These are phyloP conservation scores for Emydomyces testavorans DNA, from an alignment of 2,329 filamentous ascomycete species.

Conservation along the genomic window DNA sequence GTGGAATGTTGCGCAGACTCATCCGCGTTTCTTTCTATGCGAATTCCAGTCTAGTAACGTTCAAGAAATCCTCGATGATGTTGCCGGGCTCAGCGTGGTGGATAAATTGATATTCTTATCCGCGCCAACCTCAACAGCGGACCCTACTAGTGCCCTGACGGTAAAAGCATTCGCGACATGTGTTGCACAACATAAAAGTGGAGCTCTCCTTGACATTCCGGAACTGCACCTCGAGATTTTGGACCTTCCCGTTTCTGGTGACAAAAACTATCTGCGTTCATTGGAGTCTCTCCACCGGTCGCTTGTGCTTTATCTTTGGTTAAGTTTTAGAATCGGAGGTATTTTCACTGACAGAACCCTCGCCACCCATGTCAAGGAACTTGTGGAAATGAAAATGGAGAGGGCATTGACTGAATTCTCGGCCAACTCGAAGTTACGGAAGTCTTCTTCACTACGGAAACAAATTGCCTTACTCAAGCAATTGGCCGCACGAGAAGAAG, in stretches of 20 bases:
- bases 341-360: constrained; percentile 65
- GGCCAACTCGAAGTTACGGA: constrained; percentile 32
- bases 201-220: constrained; percentile 58
- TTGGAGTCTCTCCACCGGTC: constrained; percentile 72
- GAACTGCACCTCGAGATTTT: constrained; percentile 62
- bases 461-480: constrained; percentile 31
- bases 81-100: constrained; percentile 52
- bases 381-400: constrained; percentile 68
- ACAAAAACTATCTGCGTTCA: constrained; percentile 49
- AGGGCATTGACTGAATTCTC: constrained; percentile 49
- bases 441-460: constrained; percentile 27
- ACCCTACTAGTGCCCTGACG: constrained; percentile 34
- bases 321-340: constrained; percentile 77
- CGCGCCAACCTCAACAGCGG: constrained; percentile 53
- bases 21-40: constrained; percentile 60
- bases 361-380: constrained; percentile 64
- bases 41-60: constrained; percentile 48
- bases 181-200: constrained; percentile 55
- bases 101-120: constrained; percentile 68
- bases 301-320: constrained; percentile 80
- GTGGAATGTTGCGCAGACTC: constrained; percentile 54
- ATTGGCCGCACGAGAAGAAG: constrained; percentile 19
- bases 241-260: constrained; percentile 42
- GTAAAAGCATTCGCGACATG: constrained; percentile 55
- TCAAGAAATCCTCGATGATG: constrained; percentile 62